Conservation (phyloP, 129 eudicot species). For the Lonicera japonica region DNA sequence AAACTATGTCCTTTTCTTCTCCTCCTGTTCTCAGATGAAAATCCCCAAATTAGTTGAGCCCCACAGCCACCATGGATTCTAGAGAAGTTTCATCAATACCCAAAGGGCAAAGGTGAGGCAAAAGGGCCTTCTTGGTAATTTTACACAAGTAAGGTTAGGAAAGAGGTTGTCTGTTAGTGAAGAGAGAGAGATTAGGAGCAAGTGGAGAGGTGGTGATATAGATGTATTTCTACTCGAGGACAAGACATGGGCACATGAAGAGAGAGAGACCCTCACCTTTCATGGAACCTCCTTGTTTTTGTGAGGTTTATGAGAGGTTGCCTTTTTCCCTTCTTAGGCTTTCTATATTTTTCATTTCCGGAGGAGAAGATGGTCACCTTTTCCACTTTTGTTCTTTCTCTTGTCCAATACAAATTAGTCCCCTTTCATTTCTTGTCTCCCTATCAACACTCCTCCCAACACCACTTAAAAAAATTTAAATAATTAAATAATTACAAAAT, state of each 20-base stretch:
- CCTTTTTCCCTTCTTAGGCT: constrained; percentile 4
- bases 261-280: constrained; percentile 5
- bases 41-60: neutral
- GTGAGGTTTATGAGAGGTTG: constrained; percentile 1
- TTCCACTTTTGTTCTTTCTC: constrained; percentile 12
- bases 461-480: neutral
- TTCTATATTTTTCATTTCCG: neutral
- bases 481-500: too few relatives aligned
- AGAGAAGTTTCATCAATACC: constrained; percentile 13
- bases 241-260: constrained; percentile 44
- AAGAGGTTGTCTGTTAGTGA: constrained; percentile 22
- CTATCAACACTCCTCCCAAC: constrained; percentile 12
- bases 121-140: constrained; percentile 12
- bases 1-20: neutral
- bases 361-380: constrained; percentile 34
- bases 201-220: constrained; percentile 16
- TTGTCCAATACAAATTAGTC: constrained; percentile 13
- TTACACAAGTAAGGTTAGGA: constrained; percentile 13
- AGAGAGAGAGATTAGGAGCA: constrained; percentile 13
- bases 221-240: constrained; percentile 39
- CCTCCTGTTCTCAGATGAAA: neutral
- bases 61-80: too few relatives aligned
- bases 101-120: constrained; percentile 9
- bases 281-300: constrained; percentile 7
- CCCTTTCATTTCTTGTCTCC: constrained; percentile 12